Evolutionary conservation across 2,329 filamentous ascomycete genomes (phyloP).

Genomic region (Colletotrichum truncatum): DNA sequence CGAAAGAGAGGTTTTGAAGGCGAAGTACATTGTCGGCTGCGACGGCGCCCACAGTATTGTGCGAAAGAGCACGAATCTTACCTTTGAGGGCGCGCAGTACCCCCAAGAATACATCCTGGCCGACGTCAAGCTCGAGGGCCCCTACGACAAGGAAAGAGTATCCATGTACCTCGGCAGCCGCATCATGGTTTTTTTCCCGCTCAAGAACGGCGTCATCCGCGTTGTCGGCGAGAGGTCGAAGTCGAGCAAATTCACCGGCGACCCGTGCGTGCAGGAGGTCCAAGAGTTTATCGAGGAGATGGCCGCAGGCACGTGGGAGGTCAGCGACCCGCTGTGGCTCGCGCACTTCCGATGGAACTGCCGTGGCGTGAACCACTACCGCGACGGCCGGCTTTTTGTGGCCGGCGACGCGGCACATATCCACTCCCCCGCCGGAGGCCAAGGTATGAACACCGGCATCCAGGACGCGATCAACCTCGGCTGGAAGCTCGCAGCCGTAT

Average conservation of each 20-base stretch:
- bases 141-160: constrained; percentile 27
- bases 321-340: constrained; percentile 48
- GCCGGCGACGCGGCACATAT: constrained; percentile 47
- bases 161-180: constrained; percentile 41
- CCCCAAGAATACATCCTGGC: constrained; percentile 53
- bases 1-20: constrained; percentile 38
- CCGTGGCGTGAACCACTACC: constrained; percentile 50
- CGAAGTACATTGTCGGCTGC: constrained; percentile 55
- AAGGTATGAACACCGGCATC: constrained; percentile 48
- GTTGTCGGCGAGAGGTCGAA: constrained; percentile 35
- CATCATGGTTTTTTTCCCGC: constrained; percentile 47
- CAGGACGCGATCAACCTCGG: constrained; percentile 44
- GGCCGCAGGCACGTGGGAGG: constrained; percentile 37
- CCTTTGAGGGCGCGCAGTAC: constrained; percentile 52
- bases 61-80: constrained; percentile 46
- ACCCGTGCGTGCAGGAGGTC: constrained; percentile 16
- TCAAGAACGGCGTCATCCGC: constrained; percentile 37
- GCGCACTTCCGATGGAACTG: constrained; percentile 56
- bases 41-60: constrained; percentile 57
- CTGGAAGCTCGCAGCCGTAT: constrained; percentile 42
- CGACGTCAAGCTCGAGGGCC: constrained; percentile 43
- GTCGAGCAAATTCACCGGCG: neutral
- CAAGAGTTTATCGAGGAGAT: constrained; percentile 38
- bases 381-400: constrained; percentile 37
- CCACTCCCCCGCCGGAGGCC: constrained; percentile 44